Conservation (phyloP, 192 early-diverging fungal species). For the Phlyctochytrium bullatum region DNA sequence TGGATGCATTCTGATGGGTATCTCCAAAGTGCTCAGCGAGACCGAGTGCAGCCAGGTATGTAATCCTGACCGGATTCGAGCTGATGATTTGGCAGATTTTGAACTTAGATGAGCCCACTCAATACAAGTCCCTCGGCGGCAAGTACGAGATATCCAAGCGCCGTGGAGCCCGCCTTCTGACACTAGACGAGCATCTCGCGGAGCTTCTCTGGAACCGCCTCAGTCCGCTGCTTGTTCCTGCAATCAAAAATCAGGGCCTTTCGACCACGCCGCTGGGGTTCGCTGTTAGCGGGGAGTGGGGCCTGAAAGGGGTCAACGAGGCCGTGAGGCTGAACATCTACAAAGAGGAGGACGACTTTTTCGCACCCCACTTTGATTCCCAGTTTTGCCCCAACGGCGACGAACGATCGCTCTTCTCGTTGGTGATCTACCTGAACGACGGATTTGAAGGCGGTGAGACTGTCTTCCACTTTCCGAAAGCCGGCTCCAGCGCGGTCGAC, state of each 20-base stretch:
- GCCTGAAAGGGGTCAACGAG: neutral
- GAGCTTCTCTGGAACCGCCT: neutral
- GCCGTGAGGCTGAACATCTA: neutral
- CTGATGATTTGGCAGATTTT: no score
- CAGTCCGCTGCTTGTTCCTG: neutral
- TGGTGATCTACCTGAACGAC: slow-evolving; percentile 10
- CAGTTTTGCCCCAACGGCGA: slow-evolving; percentile 9
- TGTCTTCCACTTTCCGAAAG: slow-evolving; percentile 6
- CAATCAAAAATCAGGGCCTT: neutral
- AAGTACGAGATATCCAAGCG: neutral
- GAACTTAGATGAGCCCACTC: neutral
- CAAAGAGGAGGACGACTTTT: neutral
- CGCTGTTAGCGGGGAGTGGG: neutral
- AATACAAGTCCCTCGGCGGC: neutral
- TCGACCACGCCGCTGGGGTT: neutral
- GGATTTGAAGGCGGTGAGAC: slow-evolving; percentile 10
- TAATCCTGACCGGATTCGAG: no score
- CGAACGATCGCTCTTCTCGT: slow-evolving; percentile 14
- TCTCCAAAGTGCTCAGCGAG: no score
- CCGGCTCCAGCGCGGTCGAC: neutral
- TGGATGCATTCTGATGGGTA: no score
- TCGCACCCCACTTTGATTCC: slow-evolving; percentile 12
- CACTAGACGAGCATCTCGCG: neutral
- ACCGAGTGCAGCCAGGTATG: no score
- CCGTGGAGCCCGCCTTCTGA: neutral